A percentile compares a stretch with the other conserved stretches of the same genome.
These are phyloP conservation scores for Wickerhamiella hasegawae DNA, from an alignment of 805 yeast genomes.

Conservation along the genomic window DNA sequence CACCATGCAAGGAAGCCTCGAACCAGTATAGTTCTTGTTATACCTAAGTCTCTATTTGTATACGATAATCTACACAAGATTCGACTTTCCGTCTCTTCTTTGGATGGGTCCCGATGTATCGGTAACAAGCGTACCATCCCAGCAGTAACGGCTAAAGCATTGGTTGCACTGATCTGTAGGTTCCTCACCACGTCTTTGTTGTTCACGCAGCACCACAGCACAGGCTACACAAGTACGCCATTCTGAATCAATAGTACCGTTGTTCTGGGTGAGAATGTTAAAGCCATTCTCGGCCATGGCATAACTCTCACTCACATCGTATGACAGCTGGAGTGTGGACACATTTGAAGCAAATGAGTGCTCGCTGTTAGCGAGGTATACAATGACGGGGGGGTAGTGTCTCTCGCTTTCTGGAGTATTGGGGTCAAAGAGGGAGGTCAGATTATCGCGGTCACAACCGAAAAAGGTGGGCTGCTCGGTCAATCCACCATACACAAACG, in stretches of 20 bases:
- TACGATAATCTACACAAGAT: too few species aligned
- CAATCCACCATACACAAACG: conserved; percentile 44
- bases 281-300: conserved; percentile 57
- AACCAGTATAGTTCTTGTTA: too few species aligned
- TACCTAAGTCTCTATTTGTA: too few species aligned
- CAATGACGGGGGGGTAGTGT: conserved; percentile 40
- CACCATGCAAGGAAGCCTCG: too few species aligned
- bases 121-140: conserved; percentile 34
- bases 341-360: conserved; percentile 50
- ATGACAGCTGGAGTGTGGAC: conserved; percentile 53
- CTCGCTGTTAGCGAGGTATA: conserved; percentile 64
- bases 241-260: conserved; percentile 48
- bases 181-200: conserved; percentile 48
- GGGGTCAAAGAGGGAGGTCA: conserved; percentile 35
- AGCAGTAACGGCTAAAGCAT: conserved; percentile 64
- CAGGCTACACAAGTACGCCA: conserved; percentile 69
- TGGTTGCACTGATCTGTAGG: conserved; percentile 46
- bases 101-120: conserved; percentile 2
- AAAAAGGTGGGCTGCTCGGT: conserved; percentile 67
- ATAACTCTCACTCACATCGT: conserved; percentile 36
- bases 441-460: conserved; percentile 58
- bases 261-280: conserved; percentile 48
- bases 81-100: conserved; percentile 23
- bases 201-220: conserved; percentile 65
- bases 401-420: conserved; percentile 31